These are phyloP conservation scores for Candida ortonii DNA, from an alignment of 805 yeast genomes.

Conservation along the genomic window DNA sequence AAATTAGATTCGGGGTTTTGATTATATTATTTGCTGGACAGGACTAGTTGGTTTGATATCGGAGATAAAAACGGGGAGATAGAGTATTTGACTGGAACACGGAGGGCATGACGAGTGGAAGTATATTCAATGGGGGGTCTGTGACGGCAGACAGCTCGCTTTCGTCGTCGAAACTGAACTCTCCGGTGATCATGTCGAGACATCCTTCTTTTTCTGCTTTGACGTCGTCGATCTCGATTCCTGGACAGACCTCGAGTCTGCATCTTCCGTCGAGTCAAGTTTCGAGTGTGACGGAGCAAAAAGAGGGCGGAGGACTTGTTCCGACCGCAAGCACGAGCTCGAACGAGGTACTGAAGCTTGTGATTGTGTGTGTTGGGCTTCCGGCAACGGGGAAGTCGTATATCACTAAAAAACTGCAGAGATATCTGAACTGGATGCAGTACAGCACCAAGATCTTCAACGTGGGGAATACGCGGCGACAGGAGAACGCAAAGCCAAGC, in stretches of 20 bases:
- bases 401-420: slow-evolving; percentile 59
- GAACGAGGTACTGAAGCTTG: slow-evolving; percentile 43
- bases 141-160: slow-evolving; percentile 20
- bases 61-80: too few relatives aligned
- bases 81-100: too few relatives aligned
- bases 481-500: slow-evolving; percentile 44
- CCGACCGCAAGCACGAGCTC: slow-evolving; percentile 13
- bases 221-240: slow-evolving; percentile 27
- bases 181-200: slow-evolving; percentile 22
- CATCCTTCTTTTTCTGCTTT: slow-evolving; percentile 23
- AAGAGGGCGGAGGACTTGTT: slow-evolving; percentile 5
- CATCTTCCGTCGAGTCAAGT: slow-evolving; percentile 13
- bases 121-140: too few relatives aligned
- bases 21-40: too few relatives aligned
- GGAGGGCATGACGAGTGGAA: too few relatives aligned
- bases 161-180: slow-evolving; percentile 23
- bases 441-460: slow-evolving; percentile 65
- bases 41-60: too few relatives aligned
- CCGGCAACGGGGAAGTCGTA: slow-evolving; percentile 80
- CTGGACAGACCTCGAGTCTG: slow-evolving; percentile 27
- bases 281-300: slow-evolving; percentile 11
- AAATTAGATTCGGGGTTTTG: too few relatives aligned
- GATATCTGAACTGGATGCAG: slow-evolving; percentile 59
- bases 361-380: slow-evolving; percentile 69
- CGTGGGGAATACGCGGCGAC: slow-evolving; percentile 71